Base-by-base conservation (phyloP, 2,329 filamentous ascomycete species). In the Alternaria burnsii region DNA sequence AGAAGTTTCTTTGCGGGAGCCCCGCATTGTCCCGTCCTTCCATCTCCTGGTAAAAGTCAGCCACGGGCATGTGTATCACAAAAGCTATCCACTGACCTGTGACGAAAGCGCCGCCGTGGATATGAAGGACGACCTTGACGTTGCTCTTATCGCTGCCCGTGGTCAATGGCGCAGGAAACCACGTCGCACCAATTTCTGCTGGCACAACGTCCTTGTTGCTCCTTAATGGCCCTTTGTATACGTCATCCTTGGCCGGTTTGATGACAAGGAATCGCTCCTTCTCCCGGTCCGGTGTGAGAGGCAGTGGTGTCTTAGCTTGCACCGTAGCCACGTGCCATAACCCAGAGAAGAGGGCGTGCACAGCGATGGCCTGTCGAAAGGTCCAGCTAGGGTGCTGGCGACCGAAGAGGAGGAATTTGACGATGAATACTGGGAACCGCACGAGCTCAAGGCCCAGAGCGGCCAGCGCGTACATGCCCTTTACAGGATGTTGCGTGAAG, bases 21-120 rank as follows among this genome's bases (percentile, higher is more conserved):
- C 0, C 78, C 77, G 5, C 70, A 67, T 44, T 77, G 76, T 24
- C 62, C 59, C 5, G 72, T 76, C 20, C 81, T 67, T 9, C 81
- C 82, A 59, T 82, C 79, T 5, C 57, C 57, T 20, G 18, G 1
- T 11, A 0, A 1, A 34, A 34, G 44, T 48, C 1, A 48, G 44
- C n/a, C 30, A 20, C 22, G 5, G 9, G 14, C 12, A 4, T 12
- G 20, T 2, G 47, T 22, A 28, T 20, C 3, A 1, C 16, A n/a
- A 6, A 16, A 9, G 1, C 18, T 3, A 7, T 6, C 11, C 5
- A 42, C 51, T 44, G 3, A 44, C 80, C 82, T 18, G 80, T 69
- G 1, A 84, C 79, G 63, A 78, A 85, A 1, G 80, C 83, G 41
- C 83, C 83, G 46, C 83, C 83, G 66, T 85, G 83, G 55, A 84